Conservation (phyloP, 2,329 filamentous ascomycete species). For the Claviceps pazoutovae region DNA sequence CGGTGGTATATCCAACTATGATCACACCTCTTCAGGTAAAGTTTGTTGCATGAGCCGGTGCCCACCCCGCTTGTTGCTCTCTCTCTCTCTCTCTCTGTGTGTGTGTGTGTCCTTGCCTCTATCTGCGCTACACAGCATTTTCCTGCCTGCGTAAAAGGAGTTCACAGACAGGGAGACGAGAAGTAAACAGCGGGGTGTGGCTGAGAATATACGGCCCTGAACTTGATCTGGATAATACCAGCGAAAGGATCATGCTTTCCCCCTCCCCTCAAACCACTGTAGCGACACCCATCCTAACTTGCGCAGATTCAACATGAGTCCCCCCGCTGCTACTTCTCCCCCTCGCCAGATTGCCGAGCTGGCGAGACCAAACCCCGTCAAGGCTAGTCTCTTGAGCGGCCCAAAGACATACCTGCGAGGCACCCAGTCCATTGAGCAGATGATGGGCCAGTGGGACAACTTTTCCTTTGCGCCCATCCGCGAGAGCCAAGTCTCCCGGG, state of each 20-base stretch:
- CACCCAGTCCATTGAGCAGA: constrained; percentile 41
- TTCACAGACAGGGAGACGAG: neutral
- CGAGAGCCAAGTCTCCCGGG: constrained; percentile 81
- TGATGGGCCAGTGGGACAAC: constrained; percentile 64
- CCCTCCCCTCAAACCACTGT: constrained; percentile 28
- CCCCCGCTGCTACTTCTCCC: constrained; percentile 54
- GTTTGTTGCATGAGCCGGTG: constrained; percentile 52
- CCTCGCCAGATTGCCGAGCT: constrained; percentile 34
- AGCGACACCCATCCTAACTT: constrained; percentile 15
- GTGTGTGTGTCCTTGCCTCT: neutral
- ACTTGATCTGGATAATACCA: constrained; percentile 99
- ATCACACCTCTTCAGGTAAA: constrained; percentile 27
- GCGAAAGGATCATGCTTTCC: constrained; percentile 97
- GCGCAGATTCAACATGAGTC: constrained; percentile 51
- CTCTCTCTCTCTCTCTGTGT: neutral
- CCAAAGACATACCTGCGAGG: constrained; percentile 12
- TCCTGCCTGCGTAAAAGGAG: neutral
- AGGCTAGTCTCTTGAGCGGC: constrained; percentile 21
- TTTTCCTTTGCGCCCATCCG: constrained; percentile 81
- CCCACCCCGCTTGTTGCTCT: constrained; percentile 14
- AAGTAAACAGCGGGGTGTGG: constrained; percentile 15
- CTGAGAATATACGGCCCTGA: constrained; percentile 84
- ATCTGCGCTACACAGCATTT: neutral
- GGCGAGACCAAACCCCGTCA: constrained; percentile 28
- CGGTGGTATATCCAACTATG: constrained; percentile 23